Percentiles rank a stretch among this genome's conserved stretches.
These are phyloP conservation scores for Lactarius hengduanensis DNA, from an alignment of 768 basidiomycete species.

Conservation along the genomic window DNA sequence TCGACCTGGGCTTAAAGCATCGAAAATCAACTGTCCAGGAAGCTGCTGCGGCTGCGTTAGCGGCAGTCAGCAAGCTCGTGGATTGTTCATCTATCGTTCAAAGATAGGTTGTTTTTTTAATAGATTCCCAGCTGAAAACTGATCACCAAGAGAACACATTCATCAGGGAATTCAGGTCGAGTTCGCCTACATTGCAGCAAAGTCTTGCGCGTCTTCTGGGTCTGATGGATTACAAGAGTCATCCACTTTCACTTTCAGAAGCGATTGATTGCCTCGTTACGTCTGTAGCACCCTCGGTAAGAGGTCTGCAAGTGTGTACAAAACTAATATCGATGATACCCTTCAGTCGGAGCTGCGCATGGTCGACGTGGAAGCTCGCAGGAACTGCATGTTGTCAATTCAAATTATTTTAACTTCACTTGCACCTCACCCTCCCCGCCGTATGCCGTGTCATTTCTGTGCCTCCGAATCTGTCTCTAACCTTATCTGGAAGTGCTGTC, in stretches of 20 bases:
- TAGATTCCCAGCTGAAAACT: constrained; percentile 1
- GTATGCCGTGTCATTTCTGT: constrained; percentile 39
- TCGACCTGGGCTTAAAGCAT: constrained; percentile 74
- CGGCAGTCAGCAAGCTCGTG: constrained; percentile 61
- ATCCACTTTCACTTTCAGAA: constrained; percentile 53
- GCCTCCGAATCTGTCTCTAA: not conserved
- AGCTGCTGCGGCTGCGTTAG: constrained; percentile 69
- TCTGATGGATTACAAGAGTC: constrained; percentile 57
- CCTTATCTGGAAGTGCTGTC: constrained; percentile 3
- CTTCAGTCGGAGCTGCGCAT: constrained; percentile 38
- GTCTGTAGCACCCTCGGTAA: constrained; percentile 46
- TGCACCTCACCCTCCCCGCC: constrained; percentile 41
- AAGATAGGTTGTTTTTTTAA: constrained; percentile 59
- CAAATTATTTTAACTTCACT: constrained; percentile 49
- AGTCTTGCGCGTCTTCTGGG: constrained; percentile 72
- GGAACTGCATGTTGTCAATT: constrained; percentile 52
- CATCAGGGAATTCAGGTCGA: constrained; percentile 57
- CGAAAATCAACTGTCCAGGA: constrained; percentile 64
- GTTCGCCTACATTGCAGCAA: constrained; percentile 60
- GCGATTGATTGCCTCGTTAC: constrained; percentile 59
- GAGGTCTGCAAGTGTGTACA: constrained; percentile 41
- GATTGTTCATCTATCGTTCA: constrained; percentile 62
- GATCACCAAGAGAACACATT: constrained; percentile 44
- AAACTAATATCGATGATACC: constrained; percentile 27
- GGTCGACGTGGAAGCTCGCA: constrained; percentile 56